phyloP scores from a whole-genome alignment of 371 early-diverging fungal genomes.

The Rhizopus microsporus region DNA sequence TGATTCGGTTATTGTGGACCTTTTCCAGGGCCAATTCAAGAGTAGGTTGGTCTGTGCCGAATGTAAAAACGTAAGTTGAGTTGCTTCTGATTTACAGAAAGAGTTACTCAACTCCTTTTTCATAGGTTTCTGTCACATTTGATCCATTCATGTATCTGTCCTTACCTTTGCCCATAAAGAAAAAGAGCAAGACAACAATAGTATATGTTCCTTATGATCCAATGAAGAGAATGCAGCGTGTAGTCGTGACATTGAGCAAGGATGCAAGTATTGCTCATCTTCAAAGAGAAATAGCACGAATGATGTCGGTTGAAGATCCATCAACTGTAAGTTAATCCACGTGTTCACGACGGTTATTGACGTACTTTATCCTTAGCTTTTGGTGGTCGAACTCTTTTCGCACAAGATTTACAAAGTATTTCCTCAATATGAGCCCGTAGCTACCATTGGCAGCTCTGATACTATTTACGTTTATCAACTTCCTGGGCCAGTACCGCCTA shows the following conservation, averaged over 20 bases:
- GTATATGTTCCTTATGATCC: constrained; percentile 61
- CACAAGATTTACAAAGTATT: constrained; percentile 69
- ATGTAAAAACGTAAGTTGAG: constrained; percentile 51
- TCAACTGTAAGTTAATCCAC: constrained; percentile 30
- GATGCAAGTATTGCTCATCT: constrained; percentile 68
- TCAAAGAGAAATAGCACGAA: constrained; percentile 62
- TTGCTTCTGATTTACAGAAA: neutral
- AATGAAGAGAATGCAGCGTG: constrained; percentile 27
- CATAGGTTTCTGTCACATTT: constrained; percentile 61
- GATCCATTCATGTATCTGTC: constrained; percentile 78
- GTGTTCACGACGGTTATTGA: neutral
- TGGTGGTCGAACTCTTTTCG: constrained; percentile 65
- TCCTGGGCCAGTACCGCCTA: constrained; percentile 38
- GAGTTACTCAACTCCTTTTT: neutral
- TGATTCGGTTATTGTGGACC: constrained; percentile 73
- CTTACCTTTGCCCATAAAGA: constrained; percentile 61
- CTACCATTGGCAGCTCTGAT: constrained; percentile 60
- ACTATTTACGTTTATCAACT: constrained; percentile 72
- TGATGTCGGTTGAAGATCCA: constrained; percentile 50
- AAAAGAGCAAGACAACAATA: constrained; percentile 47
- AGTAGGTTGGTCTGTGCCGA: constrained; percentile 71
- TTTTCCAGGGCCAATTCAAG: constrained; percentile 85
- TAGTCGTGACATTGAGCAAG: constrained; percentile 44
- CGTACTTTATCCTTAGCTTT: constrained; percentile 32
- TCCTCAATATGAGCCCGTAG: constrained; percentile 60